phyloP scores from a whole-genome alignment of 2,329 filamentous ascomycete species.

The Ophiocordyceps sinensis region DNA sequence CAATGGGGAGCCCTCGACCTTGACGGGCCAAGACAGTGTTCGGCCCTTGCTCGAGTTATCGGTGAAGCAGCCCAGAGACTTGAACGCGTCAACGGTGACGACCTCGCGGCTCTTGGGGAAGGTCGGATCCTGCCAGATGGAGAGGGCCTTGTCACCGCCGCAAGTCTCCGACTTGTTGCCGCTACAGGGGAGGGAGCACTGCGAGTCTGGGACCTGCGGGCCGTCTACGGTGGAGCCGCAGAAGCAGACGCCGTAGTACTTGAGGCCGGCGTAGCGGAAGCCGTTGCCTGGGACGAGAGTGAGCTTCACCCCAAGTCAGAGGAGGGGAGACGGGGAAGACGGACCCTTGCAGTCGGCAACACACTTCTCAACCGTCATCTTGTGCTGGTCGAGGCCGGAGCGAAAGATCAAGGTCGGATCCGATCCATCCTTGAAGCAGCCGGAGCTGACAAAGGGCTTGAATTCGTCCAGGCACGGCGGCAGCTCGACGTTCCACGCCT shows the following conservation, averaged over 20 bases:
- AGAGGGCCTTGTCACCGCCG: slow-evolving; percentile 31
- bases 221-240: slow-evolving; percentile 35
- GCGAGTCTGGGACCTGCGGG: slow-evolving; percentile 33
- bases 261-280: slow-evolving; percentile 35
- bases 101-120: slow-evolving; percentile 28
- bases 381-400: slow-evolving; percentile 18
- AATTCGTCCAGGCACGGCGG: slow-evolving; percentile 29
- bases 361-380: slow-evolving; percentile 34
- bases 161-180: slow-evolving; percentile 30
- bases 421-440: slow-evolving; percentile 29
- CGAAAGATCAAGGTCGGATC: slow-evolving; percentile 25
- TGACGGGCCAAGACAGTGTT: slow-evolving; percentile 29
- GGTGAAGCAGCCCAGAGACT: slow-evolving; percentile 46
- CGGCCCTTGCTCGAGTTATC: slow-evolving; percentile 26
- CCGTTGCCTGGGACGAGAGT: slow-evolving; percentile 22
- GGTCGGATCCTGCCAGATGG: slow-evolving; percentile 33
- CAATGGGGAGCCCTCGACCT: slow-evolving; percentile 19
- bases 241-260: slow-evolving; percentile 38
- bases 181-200: slow-evolving; percentile 43
- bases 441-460: slow-evolving; percentile 32
- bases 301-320: neutral
- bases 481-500: slow-evolving; percentile 27
- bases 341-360: slow-evolving; percentile 33
- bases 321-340: slow-evolving; percentile 1
- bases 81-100: slow-evolving; percentile 36